These are phyloP conservation scores for Backusella australiensis DNA, from an alignment of 192 early-diverging fungal species.

Conservation along the genomic window DNA sequence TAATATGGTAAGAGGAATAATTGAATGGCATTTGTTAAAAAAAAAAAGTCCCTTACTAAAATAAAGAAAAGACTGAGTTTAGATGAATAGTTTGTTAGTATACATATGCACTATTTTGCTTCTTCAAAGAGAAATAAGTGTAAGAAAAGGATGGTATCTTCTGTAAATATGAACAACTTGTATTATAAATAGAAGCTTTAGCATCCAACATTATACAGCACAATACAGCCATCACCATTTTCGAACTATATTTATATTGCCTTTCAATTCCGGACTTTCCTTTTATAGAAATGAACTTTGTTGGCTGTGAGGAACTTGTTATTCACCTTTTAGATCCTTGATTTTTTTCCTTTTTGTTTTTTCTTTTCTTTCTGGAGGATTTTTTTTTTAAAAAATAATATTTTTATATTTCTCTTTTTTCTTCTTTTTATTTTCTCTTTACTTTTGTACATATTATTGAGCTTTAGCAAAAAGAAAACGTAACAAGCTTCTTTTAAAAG, in stretches of 20 bases:
- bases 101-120: neutral
- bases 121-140: neutral
- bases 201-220: neutral
- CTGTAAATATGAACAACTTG: neutral
- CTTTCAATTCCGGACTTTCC: constrained; percentile 1
- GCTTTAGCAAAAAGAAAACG: neutral
- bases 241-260: neutral
- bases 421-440: neutral
- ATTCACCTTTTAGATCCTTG: neutral
- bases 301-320: neutral
- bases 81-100: neutral
- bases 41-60: neutral
- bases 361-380: neutral
- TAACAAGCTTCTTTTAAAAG: neutral
- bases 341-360: neutral
- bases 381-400: neutral
- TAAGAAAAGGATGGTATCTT: neutral
- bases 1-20: neutral
- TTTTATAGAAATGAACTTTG: neutral
- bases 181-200: neutral
- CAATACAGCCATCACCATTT: neutral
- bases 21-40: neutral
- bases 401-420: neutral
- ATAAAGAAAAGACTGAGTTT: constrained; percentile 1
- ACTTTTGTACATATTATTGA: neutral